Evolutionary conservation across 306 rosid species (phyloP), one percentile per base, ranked within the genome.

Genomic region (Fragaria ananassa): DNA sequence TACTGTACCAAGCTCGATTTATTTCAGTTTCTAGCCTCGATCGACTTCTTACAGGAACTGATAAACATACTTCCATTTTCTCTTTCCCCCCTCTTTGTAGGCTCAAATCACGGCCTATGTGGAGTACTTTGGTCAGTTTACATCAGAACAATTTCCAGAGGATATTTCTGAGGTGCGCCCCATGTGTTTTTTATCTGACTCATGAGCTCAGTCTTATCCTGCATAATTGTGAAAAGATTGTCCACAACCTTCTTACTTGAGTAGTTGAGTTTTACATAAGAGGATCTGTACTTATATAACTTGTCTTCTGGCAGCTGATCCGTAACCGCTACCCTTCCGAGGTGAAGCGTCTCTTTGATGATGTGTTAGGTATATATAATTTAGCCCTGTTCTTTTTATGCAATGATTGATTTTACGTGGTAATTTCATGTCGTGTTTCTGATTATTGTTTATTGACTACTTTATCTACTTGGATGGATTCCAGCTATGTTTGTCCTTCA

Each of bases 401-500:
- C 66, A 19, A 72, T 79, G 67, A 39, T 76, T 82, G 81, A 74
- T 76, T 64, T 75, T 62, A 25, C 62, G 46, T 74, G 42, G 21
- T 49, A 63, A 42, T 57, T 42, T 63, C 18, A 64, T 80, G 64
- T 56, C 53, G 53, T 79, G 35, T 81, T 71, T 70, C 73, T 72
- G 41, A 18, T 37, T 34, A 42, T 54, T 87, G 60, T 49, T 25
- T 75, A 70, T 60, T 89, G 82, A 88, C 83, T 79, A 71, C 49
- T 81, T 62, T 66, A 49, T 73, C 44, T 66, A 37, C 81, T 84
- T 66, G 34, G 84, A 25, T 87, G 68, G 65, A 10, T 61, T 90
- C 81, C 96, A 95, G 98, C 98, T 10, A 88, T 89, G 41, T 92
- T 95, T 90, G 95, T 95, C 41, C 95, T 92, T 84, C 92, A 95